Evolutionary conservation across 2,329 filamentous ascomycete genomes (phyloP).

Genomic region (Ophiostoma novo-ulmi): DNA sequence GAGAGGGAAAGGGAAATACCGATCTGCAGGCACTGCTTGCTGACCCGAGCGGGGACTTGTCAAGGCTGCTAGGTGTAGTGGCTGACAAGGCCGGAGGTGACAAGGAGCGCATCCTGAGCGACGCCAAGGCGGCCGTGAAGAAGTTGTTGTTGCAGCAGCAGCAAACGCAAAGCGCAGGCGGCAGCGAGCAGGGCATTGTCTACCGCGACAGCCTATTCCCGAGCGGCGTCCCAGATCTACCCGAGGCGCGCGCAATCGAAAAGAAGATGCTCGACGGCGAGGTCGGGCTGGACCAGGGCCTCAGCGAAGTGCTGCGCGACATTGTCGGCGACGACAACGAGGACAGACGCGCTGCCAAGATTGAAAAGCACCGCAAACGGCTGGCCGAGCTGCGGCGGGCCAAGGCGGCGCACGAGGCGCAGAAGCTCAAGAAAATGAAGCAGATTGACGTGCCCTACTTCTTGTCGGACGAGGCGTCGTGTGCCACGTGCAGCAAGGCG

Average conservation of each 20-base stretch:
- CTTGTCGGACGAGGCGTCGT: conserved; percentile 22
- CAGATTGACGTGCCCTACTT: conserved; percentile 26
- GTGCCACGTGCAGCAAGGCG: conserved; percentile 24
- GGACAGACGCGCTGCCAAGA: conserved; percentile 28
- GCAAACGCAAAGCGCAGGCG: conserved; percentile 18
- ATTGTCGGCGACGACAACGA: conserved; percentile 16
- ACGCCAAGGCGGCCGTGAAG: conserved; percentile 24
- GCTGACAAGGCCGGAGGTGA: conserved; percentile 8
- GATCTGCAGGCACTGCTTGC: conserved; percentile 18
- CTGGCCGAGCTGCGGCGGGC: conserved; percentile 58
- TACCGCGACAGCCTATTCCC: conserved; percentile 27
- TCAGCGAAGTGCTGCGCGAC: conserved; percentile 23
- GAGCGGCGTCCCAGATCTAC: conserved; percentile 7
- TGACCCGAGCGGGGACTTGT: conserved; percentile 24
- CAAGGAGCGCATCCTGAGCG: conserved; percentile 3
- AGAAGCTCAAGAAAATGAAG: conserved; percentile 40
- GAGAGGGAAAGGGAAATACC: conserved; percentile 4
- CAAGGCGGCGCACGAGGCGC: conserved; percentile 43
- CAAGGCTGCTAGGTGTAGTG: conserved; percentile 15
- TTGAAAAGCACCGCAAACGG: conserved; percentile 31
- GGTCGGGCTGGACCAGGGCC: conserved; percentile 24
- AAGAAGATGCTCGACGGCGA: conserved; percentile 18
- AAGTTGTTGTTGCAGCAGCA: conserved; percentile 16
- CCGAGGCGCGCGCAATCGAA: conserved; percentile 21
- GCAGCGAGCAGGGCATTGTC: conserved; percentile 25